Base-by-base conservation (phyloP, 176 grass and related monocot species). In the Hyparrhenia diplandra region DNA sequence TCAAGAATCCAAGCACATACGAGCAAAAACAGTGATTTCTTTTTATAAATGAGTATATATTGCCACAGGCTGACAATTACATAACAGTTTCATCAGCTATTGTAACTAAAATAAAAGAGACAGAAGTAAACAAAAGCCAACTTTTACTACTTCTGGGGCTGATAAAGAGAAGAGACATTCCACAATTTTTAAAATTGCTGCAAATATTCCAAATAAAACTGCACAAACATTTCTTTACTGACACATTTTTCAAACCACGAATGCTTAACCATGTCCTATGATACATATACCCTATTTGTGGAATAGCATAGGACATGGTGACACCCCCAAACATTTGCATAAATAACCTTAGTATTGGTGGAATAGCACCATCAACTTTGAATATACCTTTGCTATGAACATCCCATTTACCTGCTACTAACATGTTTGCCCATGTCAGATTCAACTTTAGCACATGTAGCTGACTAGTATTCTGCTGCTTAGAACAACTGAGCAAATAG, bases 1-100 rank as follows among this genome's bases (percentile, higher is more conserved):
- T 72, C 13, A 64, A 71, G 31, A 55, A 10, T 64, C 5, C 43
- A 0, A 34, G 39, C 61, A 2, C 80, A 64, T 51, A 13, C 32
- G 43, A 51, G 23, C 32, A 80, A 39, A 1, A 75, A 31, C 31
- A 80, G n/a, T 54, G 69, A 80, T 39, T 75, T 55, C n/a, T n/a
- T 80, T 24, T 17, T 46, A 18, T 68, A 13, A 1, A 80, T 46
- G 58, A 14, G 49, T 16, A 31, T 35, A 57, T 62, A 71, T 71
- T n/a, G 10, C 13, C 36, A 78, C 13, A 17, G 54, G 68, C 78
- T 51, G 78, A 79, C 45, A 68, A 25, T 13, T 69, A 20, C 49
- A 68, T 45, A 24, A 61, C 36, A 51, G 23, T 31, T 47, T 20
- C 5, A 78, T 47, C 6, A 64, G 28, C 28, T 35, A 77, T 74